Conservation (phyloP, 345 rosid genomes). For the Clarkia xantiana region DNA sequence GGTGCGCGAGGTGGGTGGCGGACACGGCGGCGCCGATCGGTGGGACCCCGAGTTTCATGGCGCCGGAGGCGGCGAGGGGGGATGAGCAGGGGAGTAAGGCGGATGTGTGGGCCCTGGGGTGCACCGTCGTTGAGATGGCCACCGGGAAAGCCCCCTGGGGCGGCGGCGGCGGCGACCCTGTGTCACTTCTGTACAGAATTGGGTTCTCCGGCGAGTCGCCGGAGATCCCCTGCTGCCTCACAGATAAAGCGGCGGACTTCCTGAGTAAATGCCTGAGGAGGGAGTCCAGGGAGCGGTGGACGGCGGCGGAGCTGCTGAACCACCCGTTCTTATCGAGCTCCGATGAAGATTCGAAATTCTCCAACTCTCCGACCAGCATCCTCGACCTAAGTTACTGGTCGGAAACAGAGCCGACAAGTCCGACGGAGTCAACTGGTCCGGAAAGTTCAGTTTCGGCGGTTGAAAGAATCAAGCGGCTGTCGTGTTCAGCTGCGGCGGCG, state of each 20-base stretch:
- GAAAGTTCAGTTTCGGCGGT: slow-evolving; percentile 7
- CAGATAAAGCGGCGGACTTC: slow-evolving; percentile 25
- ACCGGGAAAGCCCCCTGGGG: slow-evolving; percentile 34
- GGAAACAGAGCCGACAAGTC: slow-evolving; percentile 24
- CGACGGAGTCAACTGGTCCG: slow-evolving; percentile 3
- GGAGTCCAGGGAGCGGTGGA: slow-evolving; percentile 28
- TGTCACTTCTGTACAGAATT: slow-evolving; percentile 18
- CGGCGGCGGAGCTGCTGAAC: slow-evolving; percentile 18
- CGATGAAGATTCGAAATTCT: slow-evolving; percentile 12
- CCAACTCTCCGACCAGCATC: slow-evolving; percentile 63
- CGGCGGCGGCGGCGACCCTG: slow-evolving; percentile 8
- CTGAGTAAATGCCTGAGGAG: slow-evolving; percentile 28
- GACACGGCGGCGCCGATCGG: slow-evolving; percentile 15
- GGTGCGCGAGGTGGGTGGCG: slow-evolving; percentile 39
- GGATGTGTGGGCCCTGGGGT: slow-evolving; percentile 70
- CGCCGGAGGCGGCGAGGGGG: slow-evolving; percentile 81
- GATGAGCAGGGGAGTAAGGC: slow-evolving; percentile 46
- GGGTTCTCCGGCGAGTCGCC: slow-evolving; percentile 22
- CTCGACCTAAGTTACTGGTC: slow-evolving; percentile 49
- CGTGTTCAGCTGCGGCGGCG: slow-evolving; percentile 9
- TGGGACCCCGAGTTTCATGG: slow-evolving; percentile 71
- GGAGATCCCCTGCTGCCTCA: slow-evolving; percentile 18
- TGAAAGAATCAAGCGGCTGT: slow-evolving; percentile 39
- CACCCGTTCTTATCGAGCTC: slow-evolving; percentile 24
- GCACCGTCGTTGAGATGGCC: slow-evolving; percentile 70